A percentile compares a stretch with the other conserved stretches of the same genome.
These are phyloP conservation scores for Amanita thiersii DNA, from an alignment of 768 basidiomycete species.

Conservation along the genomic window DNA sequence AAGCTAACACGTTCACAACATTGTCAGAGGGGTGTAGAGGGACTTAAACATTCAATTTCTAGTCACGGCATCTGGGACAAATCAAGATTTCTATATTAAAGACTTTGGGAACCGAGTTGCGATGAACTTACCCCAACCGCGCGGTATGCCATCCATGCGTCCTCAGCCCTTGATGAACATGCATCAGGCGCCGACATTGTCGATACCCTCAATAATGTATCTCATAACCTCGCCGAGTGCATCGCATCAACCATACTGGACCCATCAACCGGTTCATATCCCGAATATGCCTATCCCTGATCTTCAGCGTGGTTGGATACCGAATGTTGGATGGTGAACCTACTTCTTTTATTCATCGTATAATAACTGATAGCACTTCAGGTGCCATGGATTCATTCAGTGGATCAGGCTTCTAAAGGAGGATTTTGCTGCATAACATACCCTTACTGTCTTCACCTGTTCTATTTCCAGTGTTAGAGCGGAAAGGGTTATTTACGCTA, in stretches of 20 bases:
- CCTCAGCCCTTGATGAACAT: conserved; percentile 11
- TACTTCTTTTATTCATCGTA: not conserved
- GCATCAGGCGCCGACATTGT: conserved; percentile 7
- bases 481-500: too few species aligned
- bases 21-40: not conserved
- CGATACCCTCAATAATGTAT: conserved; percentile 30
- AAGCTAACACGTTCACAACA: conserved; percentile 6
- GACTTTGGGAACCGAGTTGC: conserved; percentile 19
- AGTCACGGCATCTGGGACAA: conserved; percentile 34
- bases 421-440: conserved; percentile 7
- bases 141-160: conserved; percentile 12
- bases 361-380: not conserved
- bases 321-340: conserved; percentile 16
- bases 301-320: conserved; percentile 14
- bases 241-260: conserved; percentile 29
- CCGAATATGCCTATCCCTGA: conserved; percentile 6
- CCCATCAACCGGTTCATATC: conserved; percentile 15
- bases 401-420: conserved; percentile 9
- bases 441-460: not conserved
- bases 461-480: too few species aligned
- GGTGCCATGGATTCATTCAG: conserved; percentile 9
- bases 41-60: not conserved
- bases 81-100: conserved; percentile 30
- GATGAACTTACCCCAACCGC: conserved; percentile 7
- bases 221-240: conserved; percentile 30